phyloP scores from a whole-genome alignment of 495 filamentous ascomycete species.

The Penicilliopsis zonata region DNA sequence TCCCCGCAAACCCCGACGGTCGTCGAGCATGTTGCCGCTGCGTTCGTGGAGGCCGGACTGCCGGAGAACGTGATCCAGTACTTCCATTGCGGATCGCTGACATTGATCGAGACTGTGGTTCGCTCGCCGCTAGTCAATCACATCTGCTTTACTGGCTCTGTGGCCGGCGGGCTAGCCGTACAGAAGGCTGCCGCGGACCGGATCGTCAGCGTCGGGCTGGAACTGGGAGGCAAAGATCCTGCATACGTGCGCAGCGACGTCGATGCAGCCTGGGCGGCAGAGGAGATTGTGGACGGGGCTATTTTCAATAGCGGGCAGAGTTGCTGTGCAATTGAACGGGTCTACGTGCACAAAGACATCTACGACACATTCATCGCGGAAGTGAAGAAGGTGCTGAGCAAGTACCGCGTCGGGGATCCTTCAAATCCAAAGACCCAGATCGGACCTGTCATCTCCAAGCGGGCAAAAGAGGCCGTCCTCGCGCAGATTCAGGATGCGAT shows the following conservation, averaged over 20 bases:
- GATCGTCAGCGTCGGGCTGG: constrained; percentile 72
- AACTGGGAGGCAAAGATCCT: constrained; percentile 88
- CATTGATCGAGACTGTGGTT: constrained; percentile 58
- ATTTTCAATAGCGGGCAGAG: constrained; percentile 92
- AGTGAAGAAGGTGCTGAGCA: constrained; percentile 67
- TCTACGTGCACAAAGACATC: constrained; percentile 75
- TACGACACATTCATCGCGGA: constrained; percentile 71
- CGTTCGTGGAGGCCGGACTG: constrained; percentile 67
- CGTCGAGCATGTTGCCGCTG: constrained; percentile 64
- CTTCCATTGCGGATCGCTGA: constrained; percentile 70
- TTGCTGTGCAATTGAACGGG: constrained; percentile 78
- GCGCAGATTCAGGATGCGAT: constrained; percentile 77
- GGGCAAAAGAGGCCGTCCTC: constrained; percentile 61
- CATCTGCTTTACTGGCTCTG: constrained; percentile 90
- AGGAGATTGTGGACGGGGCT: constrained; percentile 85
- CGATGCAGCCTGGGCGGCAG: constrained; percentile 78
- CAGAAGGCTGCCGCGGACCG: constrained; percentile 71
- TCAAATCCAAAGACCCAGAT: constrained; percentile 63
- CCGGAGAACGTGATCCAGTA: constrained; percentile 74
- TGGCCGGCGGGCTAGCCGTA: constrained; percentile 73
- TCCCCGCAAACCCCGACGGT: constrained; percentile 90
- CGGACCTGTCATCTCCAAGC: constrained; percentile 75
- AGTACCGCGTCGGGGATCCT: constrained; percentile 78
- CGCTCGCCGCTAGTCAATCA: constrained; percentile 59
- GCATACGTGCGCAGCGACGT: constrained; percentile 82